Evolutionary conservation across 306 rosid species (phyloP).

Genomic region (Prosopis cineraria): DNA sequence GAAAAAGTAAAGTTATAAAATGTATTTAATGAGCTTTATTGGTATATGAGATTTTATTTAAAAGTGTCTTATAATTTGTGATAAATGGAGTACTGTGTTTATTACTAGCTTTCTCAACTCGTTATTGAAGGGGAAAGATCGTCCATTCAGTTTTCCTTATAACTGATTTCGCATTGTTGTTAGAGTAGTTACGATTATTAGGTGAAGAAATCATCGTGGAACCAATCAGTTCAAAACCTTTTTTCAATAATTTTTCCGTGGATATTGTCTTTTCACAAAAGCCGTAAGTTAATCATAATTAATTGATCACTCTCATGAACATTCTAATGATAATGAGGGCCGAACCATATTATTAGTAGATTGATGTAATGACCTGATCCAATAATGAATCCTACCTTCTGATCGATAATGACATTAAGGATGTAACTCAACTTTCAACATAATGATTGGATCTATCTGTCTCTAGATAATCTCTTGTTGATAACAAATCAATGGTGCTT

Average conservation of each 20-base stretch:
- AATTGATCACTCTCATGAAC: not conserved
- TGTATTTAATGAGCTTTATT: too few species aligned
- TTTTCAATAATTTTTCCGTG: not conserved
- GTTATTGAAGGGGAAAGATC: not conserved
- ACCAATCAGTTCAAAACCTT: conserved; percentile 1
- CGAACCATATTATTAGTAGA: not conserved
- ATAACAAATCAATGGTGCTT: conserved; percentile 23
- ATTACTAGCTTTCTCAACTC: not conserved
- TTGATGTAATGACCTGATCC: conserved; percentile 20
- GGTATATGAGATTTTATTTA: too few species aligned
- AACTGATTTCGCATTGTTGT: not conserved
- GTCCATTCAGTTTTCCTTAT: not conserved
- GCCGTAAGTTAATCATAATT: conserved; percentile 6
- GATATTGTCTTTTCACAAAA: conserved; percentile 13
- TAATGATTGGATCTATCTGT: not conserved
- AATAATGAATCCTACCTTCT: conserved; percentile 20
- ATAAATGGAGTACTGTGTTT: too few species aligned
- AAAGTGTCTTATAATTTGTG: too few species aligned
- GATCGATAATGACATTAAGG: conserved; percentile 18
- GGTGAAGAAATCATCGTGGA: not conserved
- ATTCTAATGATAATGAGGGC: not conserved
- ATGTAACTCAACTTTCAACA: conserved; percentile 6
- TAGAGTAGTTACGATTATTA: not conserved
- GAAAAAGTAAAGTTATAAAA: too few species aligned
- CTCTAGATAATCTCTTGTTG: not conserved